phyloP scores from a whole-genome alignment of 371 early-diverging fungal genomes.

The Rhizopus sp. region DNA sequence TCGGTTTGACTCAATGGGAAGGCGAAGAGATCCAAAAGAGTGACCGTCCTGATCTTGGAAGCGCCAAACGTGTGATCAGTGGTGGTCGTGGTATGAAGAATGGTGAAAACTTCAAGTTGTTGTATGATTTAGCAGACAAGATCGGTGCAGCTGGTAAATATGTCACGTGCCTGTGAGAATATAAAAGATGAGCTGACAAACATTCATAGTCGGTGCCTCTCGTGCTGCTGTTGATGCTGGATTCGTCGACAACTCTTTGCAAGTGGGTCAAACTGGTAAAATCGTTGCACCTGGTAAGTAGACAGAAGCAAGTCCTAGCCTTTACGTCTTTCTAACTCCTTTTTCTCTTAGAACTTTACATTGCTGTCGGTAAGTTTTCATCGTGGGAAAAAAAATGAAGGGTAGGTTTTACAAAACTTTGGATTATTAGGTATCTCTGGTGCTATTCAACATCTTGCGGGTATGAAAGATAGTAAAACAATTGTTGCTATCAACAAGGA shows the following conservation, averaged over 20 bases:
- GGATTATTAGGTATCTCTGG: slow-evolving; percentile 80
- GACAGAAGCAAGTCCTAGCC: too few species aligned
- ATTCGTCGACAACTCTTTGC: slow-evolving; percentile 93
- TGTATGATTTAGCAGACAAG: slow-evolving; percentile 94
- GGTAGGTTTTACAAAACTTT: background rate
- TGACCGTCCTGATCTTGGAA: slow-evolving; percentile 93
- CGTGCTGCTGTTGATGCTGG: slow-evolving; percentile 99
- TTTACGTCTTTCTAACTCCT: background rate
- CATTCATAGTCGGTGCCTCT: slow-evolving; percentile 86
- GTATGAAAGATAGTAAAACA: slow-evolving; percentile 98
- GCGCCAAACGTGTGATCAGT: slow-evolving; percentile 88
- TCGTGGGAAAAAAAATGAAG: slow-evolving; percentile 12
- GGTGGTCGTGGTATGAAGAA: slow-evolving; percentile 98
- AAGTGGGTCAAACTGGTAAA: slow-evolving; percentile 98
- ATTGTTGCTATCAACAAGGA: slow-evolving; percentile 99
- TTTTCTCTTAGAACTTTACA: slow-evolving; percentile 71
- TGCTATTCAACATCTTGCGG: slow-evolving; percentile 97
- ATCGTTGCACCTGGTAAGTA: slow-evolving; percentile 88
- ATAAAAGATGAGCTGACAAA: slow-evolving; percentile 6
- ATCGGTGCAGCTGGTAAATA: slow-evolving; percentile 87
- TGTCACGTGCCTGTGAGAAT: slow-evolving; percentile 28
- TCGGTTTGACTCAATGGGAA: slow-evolving; percentile 77
- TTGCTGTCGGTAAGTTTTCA: slow-evolving; percentile 77
- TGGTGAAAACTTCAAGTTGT: slow-evolving; percentile 92
- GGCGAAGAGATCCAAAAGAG: slow-evolving; percentile 91